A percentile compares a stretch with the other conserved stretches of the same genome.
phyloP scores from a whole-genome alignment of 768 basidiomycete genomes.

The Pleurotus cornucopiae region DNA sequence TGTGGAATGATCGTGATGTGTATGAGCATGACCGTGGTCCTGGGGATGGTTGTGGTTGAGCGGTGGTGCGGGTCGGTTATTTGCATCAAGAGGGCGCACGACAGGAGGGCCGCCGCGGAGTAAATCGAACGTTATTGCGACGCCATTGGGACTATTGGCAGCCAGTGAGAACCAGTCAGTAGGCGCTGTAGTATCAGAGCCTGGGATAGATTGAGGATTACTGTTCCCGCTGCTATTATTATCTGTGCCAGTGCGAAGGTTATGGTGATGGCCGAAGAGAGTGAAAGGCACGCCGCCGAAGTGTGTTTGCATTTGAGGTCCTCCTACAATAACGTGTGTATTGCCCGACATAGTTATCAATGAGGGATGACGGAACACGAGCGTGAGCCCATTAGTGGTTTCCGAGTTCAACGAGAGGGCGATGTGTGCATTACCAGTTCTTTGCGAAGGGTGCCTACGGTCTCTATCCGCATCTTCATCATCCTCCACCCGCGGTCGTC shows the following conservation, averaged over 20 bases:
- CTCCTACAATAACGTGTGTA: background rate
- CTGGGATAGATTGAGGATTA: background rate
- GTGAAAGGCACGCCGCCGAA: background rate
- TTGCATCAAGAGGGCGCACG: background rate
- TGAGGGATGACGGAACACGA: background rate
- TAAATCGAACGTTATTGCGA: conserved; percentile 6
- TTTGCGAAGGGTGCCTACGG: conserved; percentile 6
- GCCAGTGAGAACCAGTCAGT: background rate
- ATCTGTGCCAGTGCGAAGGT: background rate
- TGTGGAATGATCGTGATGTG: background rate
- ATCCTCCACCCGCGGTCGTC: conserved; percentile 6
- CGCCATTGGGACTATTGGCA: background rate
- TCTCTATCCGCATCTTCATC: conserved; percentile 5
- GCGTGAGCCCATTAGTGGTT: conserved; percentile 2
- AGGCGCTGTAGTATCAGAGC: background rate
- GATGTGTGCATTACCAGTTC: conserved; percentile 4
- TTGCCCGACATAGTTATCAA: background rate
- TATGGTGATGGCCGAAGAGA: background rate
- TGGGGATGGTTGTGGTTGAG: background rate
- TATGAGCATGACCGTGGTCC: background rate
- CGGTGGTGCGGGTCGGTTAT: background rate
- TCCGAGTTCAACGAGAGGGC: background rate
- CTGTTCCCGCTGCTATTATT: background rate
- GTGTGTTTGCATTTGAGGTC: too few species aligned
- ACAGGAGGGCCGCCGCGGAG: conserved; percentile 2